Evolutionary conservation across 371 early-diverging fungal genomes (phyloP).

Genomic region (Blastocladiella emersonii): DNA sequence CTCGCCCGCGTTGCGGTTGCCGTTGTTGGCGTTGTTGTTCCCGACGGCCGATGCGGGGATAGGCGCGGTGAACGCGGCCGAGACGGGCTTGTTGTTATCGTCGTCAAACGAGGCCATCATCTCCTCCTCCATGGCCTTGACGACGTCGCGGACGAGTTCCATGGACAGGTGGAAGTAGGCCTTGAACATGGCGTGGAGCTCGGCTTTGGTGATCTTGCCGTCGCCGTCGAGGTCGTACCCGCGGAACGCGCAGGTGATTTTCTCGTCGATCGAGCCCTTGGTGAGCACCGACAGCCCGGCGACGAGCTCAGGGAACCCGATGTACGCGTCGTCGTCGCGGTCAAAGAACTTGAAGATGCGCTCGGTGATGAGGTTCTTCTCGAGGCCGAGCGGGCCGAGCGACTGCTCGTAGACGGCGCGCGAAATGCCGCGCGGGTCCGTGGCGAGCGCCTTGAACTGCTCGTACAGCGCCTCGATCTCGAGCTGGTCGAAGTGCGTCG

Average conservation of each 20-base stretch:
- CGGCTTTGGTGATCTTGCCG: conserved; percentile 67
- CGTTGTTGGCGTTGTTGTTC: conserved; percentile 5
- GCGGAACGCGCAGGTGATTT: conserved; percentile 68
- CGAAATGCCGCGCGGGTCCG: conserved; percentile 55
- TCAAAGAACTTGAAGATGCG: conserved; percentile 84
- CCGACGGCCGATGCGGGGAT: conserved; percentile 37
- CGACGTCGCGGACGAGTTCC: conserved; percentile 77
- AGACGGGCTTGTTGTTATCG: conserved; percentile 79
- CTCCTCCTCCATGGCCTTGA: conserved; percentile 76
- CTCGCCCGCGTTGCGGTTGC: too few relatives aligned
- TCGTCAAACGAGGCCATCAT: conserved; percentile 82
- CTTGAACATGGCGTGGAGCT: conserved; percentile 77
- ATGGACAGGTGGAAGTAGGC: conserved; percentile 77
- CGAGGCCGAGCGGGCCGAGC: conserved; percentile 70
- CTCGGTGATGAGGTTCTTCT: conserved; percentile 69
- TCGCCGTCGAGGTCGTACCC: conserved; percentile 88
- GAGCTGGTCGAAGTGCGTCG: conserved; percentile 64
- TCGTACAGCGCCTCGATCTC: conserved; percentile 76
- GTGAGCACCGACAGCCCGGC: conserved; percentile 65
- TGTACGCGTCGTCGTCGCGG: conserved; percentile 54
- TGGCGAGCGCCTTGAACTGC: conserved; percentile 67
- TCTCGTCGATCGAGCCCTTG: conserved; percentile 77
- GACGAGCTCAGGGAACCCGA: conserved; percentile 71
- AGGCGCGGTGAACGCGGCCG: conserved; percentile 77
- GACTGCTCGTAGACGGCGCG: conserved; percentile 66